Conservation (phyloP, 2,329 filamentous ascomycete species). For the Stemphylium beticola region DNA sequence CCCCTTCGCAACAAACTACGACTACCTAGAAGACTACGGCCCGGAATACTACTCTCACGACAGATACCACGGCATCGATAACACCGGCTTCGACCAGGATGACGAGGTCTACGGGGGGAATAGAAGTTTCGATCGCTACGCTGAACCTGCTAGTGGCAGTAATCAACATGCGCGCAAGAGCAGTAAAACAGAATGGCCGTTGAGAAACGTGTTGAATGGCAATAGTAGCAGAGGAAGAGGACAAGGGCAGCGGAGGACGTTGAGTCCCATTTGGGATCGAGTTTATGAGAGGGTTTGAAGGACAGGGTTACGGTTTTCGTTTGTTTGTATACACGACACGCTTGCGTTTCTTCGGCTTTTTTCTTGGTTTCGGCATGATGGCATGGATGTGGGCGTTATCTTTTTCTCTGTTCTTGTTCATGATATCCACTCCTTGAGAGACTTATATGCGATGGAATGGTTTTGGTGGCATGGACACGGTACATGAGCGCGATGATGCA, state of each 20-base stretch:
- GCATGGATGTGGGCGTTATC: not conserved
- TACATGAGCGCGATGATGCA: slow-evolving; percentile 2
- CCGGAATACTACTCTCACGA: slow-evolving; percentile 32
- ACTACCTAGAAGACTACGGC: slow-evolving; percentile 43
- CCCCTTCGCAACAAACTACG: slow-evolving; percentile 34
- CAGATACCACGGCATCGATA: slow-evolving; percentile 1
- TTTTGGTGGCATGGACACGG: not conserved
- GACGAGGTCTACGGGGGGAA: slow-evolving; percentile 41
- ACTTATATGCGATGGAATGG: not conserved
- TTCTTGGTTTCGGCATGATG: not conserved
- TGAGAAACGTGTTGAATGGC: slow-evolving; percentile 25
- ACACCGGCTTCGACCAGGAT: slow-evolving; percentile 25
- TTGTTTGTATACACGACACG: slow-evolving; percentile 21
- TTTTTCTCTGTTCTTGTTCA: slow-evolving; percentile 5
- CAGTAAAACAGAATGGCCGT: slow-evolving; percentile 41
- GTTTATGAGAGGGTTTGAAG: slow-evolving; percentile 37
- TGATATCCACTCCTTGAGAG: slow-evolving; percentile 10
- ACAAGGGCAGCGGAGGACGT: slow-evolving; percentile 22
- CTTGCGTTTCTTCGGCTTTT: slow-evolving; percentile 2
- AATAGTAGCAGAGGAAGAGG: slow-evolving; percentile 8
- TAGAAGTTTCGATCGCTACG: slow-evolving; percentile 35
- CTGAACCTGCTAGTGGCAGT: slow-evolving; percentile 13
- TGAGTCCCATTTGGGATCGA: slow-evolving; percentile 42
- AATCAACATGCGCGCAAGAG: slow-evolving; percentile 8
- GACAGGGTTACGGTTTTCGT: slow-evolving; percentile 15